These are phyloP conservation scores for Diddensiella transvaalensis DNA, from an alignment of 805 yeast genomes.

Conservation along the genomic window DNA sequence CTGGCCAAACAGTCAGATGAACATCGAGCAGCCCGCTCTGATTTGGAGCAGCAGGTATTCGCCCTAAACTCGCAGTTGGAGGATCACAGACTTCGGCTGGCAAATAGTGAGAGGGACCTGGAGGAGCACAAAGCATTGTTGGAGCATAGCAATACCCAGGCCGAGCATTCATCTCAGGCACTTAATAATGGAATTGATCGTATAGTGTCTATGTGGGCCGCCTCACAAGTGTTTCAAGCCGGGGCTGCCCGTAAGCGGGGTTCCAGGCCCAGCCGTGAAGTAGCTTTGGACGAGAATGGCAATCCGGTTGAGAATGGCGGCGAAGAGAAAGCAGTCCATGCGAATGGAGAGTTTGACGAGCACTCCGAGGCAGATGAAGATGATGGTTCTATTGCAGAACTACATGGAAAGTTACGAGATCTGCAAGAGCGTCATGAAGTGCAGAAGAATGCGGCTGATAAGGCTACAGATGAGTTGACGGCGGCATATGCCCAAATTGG, in stretches of 20 bases:
- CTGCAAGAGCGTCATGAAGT: slow-evolving; percentile 23
- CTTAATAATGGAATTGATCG: slow-evolving; percentile 22
- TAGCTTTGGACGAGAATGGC: not conserved
- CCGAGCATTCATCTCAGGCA: slow-evolving; percentile 22
- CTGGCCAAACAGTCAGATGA: slow-evolving; percentile 19
- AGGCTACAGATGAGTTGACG: slow-evolving; percentile 26
- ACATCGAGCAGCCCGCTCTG: slow-evolving; percentile 15
- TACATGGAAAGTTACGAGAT: slow-evolving; percentile 15
- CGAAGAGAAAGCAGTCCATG: too few species aligned
- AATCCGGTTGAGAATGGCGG: slow-evolving; percentile 1
- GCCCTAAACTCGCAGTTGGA: slow-evolving; percentile 17
- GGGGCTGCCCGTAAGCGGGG: not conserved
- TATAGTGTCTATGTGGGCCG: slow-evolving; percentile 27
- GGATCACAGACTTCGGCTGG: slow-evolving; percentile 21
- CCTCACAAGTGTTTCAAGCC: slow-evolving; percentile 15
- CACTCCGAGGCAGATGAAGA: slow-evolving; percentile 10
- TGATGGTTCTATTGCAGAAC: slow-evolving; percentile 10
- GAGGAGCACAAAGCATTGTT: slow-evolving; percentile 19
- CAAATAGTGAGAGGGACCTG: slow-evolving; percentile 20
- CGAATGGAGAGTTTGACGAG: not conserved
- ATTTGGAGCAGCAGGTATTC: slow-evolving; percentile 17
- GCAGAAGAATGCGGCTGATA: slow-evolving; percentile 30
- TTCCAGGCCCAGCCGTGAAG: not conserved
- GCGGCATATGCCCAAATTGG: slow-evolving; percentile 19
- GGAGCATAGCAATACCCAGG: slow-evolving; percentile 18